Base-by-base conservation (phyloP, 73 alveolate species). In the Paramecium sexaurelia region DNA sequence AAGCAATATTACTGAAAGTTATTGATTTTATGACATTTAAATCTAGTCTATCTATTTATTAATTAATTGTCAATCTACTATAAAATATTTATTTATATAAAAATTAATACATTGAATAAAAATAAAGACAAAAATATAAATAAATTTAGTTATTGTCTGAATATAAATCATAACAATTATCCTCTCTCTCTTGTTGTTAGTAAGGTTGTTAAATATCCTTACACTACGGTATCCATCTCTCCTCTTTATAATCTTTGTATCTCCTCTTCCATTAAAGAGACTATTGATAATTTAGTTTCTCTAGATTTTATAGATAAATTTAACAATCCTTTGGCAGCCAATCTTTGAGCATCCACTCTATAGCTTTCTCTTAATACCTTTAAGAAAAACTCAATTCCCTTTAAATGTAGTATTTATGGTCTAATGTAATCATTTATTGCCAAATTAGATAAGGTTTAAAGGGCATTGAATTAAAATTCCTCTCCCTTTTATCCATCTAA, bases 291-390 rank as follows among this genome's bases (percentile, higher is more conserved):
- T 68, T 96, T 94, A 36, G 94, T 41, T 47, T 96, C 99, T 90
- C 97, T 67, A 0, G 94, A 88, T 20, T 93, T 91, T 5, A 95
- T 71, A 0, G 97, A 94, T 45, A 96, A 66, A 86, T 96, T 96
- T 22, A 95, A 97, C 8, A 96, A 91, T 1, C 96, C 98, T 56
- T 96, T 96, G 22, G 99, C 97, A 10, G 97, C 98, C 32, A 92
- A 24, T 36, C 99, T 92, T 84, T 92, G 73, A 2, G 96, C 98
- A 57, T 96, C 99, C 33, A 92, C 90, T 84, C 84, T 91, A 6
- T 89, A 67, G 19, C 55, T 69, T 33, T 91, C 92, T 71, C 97
- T 96, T 1, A 96, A 43, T 8, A 75, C 90, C 45, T 82, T 95
- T 13, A 95, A 37, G 55, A 96, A 95, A 26, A 95, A 75, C 32